Evolutionary conservation across 1,139 yeast genomes (phyloP), one percentile per base, ranked within the genome.

Genomic region (Nematodospora anomalae): DNA sequence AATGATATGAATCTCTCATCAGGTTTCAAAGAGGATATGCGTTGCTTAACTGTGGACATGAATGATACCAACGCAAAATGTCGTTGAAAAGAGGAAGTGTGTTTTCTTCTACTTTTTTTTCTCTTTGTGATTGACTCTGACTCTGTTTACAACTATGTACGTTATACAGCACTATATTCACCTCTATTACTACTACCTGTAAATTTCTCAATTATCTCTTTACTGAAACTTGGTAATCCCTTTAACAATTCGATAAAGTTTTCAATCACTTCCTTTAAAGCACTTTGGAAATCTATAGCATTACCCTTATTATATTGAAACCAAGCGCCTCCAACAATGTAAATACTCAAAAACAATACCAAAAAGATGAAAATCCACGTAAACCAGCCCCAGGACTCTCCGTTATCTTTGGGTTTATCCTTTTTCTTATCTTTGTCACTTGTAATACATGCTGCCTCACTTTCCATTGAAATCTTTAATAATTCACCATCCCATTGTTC

Each of bases 261-360:
- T 48, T 85, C 95, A 30, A 85, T 71, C 38, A 89, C 80, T 52
- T 90, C 97, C 45, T 77, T 68, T 37, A 80, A 62, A 2, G 85
- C 79, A 18, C 70, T 62, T 51, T 63, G 73, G 53, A 71, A 71
- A 49, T 71, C 76, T 34, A 71, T 71, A 15, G 75, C 69, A 47
- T 75, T 71, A 22, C 79, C 76, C 49, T 71, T 73, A 46, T 69
- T 71, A 47, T 71, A 71, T 50, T 76, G 87, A 54, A 84, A 74
- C 84, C 94, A 88, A 0, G 95, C 90, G 12, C 86, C 84, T 14
- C 84, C 86, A 39, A 84, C 73, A 26, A 88, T 77, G 55, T 86
- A 88, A 36, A 76, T 77, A 38, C 90, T 79, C 48, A 85, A 71
- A 42, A 78, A 77, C 30, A 89, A 62, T 9, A 86, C 80, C 48